These are phyloP conservation scores for Trypanosoma conorhini DNA, from an alignment of 208 protist genomes.

Conservation along the genomic window DNA sequence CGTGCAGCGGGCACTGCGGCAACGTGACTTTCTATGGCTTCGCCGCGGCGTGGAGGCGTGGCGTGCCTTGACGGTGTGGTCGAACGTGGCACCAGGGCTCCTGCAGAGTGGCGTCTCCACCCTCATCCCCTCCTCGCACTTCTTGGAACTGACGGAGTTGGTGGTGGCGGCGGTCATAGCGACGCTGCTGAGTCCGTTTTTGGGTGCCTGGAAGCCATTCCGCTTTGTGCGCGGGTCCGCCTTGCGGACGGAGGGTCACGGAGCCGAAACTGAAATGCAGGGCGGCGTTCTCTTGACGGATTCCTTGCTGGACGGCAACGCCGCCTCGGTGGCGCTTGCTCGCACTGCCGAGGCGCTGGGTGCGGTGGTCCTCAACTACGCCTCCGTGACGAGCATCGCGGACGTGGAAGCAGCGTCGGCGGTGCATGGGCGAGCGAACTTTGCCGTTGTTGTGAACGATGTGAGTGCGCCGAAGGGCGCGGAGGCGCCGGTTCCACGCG, in stretches of 20 bases:
- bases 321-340: constrained; percentile 46
- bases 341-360: constrained; percentile 75
- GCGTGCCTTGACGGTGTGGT: constrained; percentile 51
- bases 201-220: constrained; percentile 39
- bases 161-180: constrained; percentile 38
- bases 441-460: constrained; percentile 25
- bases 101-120: constrained; percentile 29
- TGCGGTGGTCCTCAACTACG: constrained; percentile 64
- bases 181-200: constrained; percentile 54
- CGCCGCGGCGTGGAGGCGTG: constrained; percentile 43
- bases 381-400: constrained; percentile 32
- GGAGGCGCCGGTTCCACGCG: not conserved
- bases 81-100: constrained; percentile 46
- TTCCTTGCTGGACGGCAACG: constrained; percentile 40
- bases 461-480: constrained; percentile 5
- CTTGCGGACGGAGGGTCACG: constrained; percentile 31
- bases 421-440: constrained; percentile 3
- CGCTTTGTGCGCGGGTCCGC: constrained; percentile 18
- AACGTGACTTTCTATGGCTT: constrained; percentile 69
- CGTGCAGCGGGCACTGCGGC: constrained; percentile 70
- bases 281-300: constrained; percentile 52
- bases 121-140: constrained; percentile 60
- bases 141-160: constrained; percentile 65
- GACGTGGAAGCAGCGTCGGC: constrained; percentile 4
- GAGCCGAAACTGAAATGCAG: constrained; percentile 20